These are phyloP conservation scores for cucumber (Cucumis sativus) DNA, from an alignment of 306 rosid genomes.

Conservation along the genomic window Cucumber_9930_V3 NC_026660.2:12043001-12043500, in stretches of 20 bases:
- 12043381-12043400: conserved; percentile 79
- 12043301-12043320: conserved; percentile 87
- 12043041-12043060: neutral
- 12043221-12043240: neutral
- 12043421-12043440: conserved; percentile 27
- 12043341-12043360: conserved; percentile 84
- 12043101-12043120: neutral
- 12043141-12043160: conserved; percentile 97
- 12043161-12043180: conserved; percentile 92
- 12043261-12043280: neutral
- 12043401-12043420: conserved; percentile 71
- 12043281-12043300: conserved; percentile 52
- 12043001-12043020: neutral
- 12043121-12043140: conserved; percentile 43
- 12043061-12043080: neutral
- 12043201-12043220: conserved; percentile 17
- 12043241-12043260: neutral
- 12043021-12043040: neutral
- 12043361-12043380: conserved; percentile 75
- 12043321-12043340: conserved; percentile 79
- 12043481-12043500: conserved; percentile 40
- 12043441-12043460: conserved; percentile 35
- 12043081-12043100: neutral
- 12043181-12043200: conserved; percentile 90
- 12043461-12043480: conserved; percentile 48